Conservation (phyloP, 257 asterid species). For the Gentiana straminea region DNA sequence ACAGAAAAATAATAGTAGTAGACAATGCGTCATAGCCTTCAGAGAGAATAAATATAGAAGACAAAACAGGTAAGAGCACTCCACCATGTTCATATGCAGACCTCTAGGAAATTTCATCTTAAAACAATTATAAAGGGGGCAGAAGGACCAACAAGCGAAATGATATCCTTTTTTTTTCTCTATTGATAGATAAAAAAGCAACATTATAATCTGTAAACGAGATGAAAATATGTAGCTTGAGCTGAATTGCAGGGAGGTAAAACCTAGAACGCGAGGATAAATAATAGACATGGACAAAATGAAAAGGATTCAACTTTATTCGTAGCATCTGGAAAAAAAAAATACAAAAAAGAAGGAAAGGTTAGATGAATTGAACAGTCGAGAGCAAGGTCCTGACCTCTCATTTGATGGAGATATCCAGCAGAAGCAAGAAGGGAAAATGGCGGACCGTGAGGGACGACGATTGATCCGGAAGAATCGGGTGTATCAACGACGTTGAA, state of each 20-base stretch:
- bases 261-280: background rate
- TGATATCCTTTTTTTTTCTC: no score
- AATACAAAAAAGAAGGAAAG: background rate
- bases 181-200: background rate
- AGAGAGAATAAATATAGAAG: no score
- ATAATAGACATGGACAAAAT: background rate
- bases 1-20: no score
- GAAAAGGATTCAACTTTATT: background rate
- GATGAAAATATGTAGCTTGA: no score
- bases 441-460: constrained; percentile 5
- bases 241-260: background rate
- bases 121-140: no score
- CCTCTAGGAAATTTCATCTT: no score
- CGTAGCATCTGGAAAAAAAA: background rate
- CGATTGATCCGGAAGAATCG: constrained; percentile 19
- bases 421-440: constrained; percentile 18
- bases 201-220: background rate
- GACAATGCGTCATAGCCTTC: no score
- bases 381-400: constrained; percentile 27
- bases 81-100: no score
- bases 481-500: constrained; percentile 28
- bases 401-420: constrained; percentile 31
- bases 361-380: no score
- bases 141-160: background rate
- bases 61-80: no score